A percentile compares a stretch with the other conserved stretches of the same genome.
phyloP scores from a whole-genome alignment of 257 asterid genomes.

The Nyctanthes arbortristis region DNA sequence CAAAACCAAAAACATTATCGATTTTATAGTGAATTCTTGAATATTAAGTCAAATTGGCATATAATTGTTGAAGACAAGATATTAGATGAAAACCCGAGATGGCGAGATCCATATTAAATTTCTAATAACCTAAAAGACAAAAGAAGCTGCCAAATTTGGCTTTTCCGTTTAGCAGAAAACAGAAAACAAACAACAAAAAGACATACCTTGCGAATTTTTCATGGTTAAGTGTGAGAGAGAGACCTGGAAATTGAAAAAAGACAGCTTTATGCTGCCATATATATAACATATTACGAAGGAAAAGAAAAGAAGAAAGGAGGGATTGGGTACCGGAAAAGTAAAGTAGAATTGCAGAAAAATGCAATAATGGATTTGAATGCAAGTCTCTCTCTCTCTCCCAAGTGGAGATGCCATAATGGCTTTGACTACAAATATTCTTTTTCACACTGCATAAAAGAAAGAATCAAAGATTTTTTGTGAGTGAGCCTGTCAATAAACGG shows the following conservation, averaged over 20 bases:
- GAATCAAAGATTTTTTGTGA: too few relatives aligned
- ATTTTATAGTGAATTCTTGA: too few relatives aligned
- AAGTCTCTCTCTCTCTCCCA: slow-evolving; percentile 23
- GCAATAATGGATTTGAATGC: slow-evolving; percentile 20
- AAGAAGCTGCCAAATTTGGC: background rate
- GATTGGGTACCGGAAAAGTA: slow-evolving; percentile 31
- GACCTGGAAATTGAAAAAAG: slow-evolving; percentile 13
- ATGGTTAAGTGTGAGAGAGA: slow-evolving; percentile 24
- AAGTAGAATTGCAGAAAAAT: slow-evolving; percentile 31
- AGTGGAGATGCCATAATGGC: slow-evolving; percentile 41
- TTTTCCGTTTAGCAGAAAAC: background rate
- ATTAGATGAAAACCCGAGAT: too few relatives aligned
- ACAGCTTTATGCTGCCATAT: background rate
- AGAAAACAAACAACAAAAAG: background rate
- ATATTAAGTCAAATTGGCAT: too few relatives aligned
- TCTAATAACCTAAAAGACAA: background rate
- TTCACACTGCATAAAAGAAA: background rate
- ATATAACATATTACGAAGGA: background rate
- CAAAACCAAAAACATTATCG: background rate
- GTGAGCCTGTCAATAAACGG: too few relatives aligned
- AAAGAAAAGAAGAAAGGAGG: slow-evolving; percentile 10
- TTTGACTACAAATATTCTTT: slow-evolving; percentile 28
- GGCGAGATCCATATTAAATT: too few relatives aligned
- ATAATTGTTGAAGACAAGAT: too few relatives aligned
- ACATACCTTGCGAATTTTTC: slow-evolving; percentile 39